Evolutionary conservation across 257 asterid species (phyloP).

Genomic region (Nyctanthes arbortristis): DNA sequence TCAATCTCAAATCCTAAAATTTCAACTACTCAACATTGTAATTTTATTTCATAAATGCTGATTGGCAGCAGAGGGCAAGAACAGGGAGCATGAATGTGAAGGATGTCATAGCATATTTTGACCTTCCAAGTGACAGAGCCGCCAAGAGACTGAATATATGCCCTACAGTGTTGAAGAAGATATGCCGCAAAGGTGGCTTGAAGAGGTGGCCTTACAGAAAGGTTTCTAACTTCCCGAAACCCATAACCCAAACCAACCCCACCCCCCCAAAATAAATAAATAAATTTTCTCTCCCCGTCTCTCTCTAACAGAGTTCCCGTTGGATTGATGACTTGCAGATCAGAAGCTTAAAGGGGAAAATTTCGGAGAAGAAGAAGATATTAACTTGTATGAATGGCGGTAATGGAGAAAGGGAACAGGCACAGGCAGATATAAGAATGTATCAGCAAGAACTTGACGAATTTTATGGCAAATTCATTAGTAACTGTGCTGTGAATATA

Average conservation of each 20-base stretch:
- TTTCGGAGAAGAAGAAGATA: constrained; percentile 31
- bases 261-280: background rate
- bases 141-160: constrained; percentile 64
- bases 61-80: constrained; percentile 69
- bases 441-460: constrained; percentile 46
- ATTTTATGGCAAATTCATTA: constrained; percentile 34
- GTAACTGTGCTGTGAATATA: background rate
- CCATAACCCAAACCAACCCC: too few species aligned
- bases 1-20: background rate
- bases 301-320: background rate
- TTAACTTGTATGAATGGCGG: constrained; percentile 23
- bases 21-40: background rate
- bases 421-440: constrained; percentile 35
- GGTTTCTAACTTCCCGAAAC: constrained; percentile 28
- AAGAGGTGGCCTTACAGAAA: constrained; percentile 81
- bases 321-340: constrained; percentile 41
- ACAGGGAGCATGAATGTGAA: constrained; percentile 61
- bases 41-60: background rate
- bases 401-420: constrained; percentile 36
- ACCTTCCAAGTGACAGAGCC: constrained; percentile 61
- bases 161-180: constrained; percentile 81
- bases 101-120: constrained; percentile 53
- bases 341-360: constrained; percentile 53
- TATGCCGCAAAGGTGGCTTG: constrained; percentile 72
- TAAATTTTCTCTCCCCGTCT: constrained; percentile 13